Evolutionary conservation across 805 yeast genomes (phyloP).

Genomic region (Pichia phayaonensis): DNA sequence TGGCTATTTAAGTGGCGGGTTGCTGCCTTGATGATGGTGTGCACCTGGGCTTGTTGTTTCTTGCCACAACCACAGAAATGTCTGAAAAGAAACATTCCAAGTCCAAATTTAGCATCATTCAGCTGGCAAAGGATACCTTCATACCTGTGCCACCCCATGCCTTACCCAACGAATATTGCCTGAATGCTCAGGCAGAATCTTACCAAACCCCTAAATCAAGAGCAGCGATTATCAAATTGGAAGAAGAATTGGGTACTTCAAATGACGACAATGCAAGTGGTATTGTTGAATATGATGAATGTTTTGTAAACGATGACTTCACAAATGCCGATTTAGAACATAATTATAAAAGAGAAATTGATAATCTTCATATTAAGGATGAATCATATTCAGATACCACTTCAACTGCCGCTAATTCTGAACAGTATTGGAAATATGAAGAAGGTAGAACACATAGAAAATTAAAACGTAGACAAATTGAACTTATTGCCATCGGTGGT

Average conservation of each 20-base stretch:
- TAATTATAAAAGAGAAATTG: background rate
- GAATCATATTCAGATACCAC: background rate
- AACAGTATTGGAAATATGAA: conserved; percentile 6
- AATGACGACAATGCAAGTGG: background rate
- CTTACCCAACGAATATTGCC: conserved; percentile 1
- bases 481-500: conserved; percentile 63
- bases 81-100: background rate
- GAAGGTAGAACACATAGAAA: conserved; percentile 20
- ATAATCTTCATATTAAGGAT: background rate
- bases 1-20: background rate
- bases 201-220: background rate
- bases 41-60: background rate
- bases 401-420: background rate
- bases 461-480: conserved; percentile 60
- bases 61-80: background rate
- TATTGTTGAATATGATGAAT: conserved; percentile 8
- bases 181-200: conserved; percentile 10
- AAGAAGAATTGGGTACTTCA: background rate
- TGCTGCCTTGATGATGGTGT: background rate
- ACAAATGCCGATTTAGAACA: conserved; percentile 1
- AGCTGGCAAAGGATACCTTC: conserved; percentile 11
- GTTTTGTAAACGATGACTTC: conserved; percentile 9
- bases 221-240: background rate
- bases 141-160: conserved; percentile 12
- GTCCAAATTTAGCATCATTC: background rate